phyloP scores from a whole-genome alignment of 2,329 filamentous ascomycete genomes.

The Paramyrothecium sp. region DNA sequence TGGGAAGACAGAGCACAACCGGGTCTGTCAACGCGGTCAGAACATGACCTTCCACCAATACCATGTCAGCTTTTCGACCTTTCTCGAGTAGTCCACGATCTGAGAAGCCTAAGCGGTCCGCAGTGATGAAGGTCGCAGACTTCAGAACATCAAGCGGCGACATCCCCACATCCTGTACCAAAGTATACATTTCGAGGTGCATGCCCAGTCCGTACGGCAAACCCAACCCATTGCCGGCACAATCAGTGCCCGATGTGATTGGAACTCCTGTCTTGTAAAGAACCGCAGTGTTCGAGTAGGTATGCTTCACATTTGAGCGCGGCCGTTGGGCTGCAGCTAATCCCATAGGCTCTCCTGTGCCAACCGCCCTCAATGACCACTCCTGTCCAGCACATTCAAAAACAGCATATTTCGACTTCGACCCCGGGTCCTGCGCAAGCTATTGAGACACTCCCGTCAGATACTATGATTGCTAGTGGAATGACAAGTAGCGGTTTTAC shows the following conservation, averaged over 20 bases:
- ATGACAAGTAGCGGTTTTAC: too few relatives aligned
- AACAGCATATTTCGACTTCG: too few relatives aligned
- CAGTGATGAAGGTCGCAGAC: neutral
- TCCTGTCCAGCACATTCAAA: too few relatives aligned
- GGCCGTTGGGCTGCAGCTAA: neutral
- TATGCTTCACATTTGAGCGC: neutral
- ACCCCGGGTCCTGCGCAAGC: too few relatives aligned
- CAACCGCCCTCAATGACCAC: too few relatives aligned
- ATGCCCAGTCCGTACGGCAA: neutral
- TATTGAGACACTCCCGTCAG: too few relatives aligned
- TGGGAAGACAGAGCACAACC: neutral
- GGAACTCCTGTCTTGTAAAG: neutral
- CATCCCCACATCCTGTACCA: neutral
- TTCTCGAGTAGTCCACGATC: neutral
- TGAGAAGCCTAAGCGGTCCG: neutral
- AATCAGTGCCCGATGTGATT: neutral
- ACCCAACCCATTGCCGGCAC: neutral
- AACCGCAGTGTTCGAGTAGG: neutral
- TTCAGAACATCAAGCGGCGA: neutral
- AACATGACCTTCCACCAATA: neutral
- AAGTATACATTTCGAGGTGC: neutral
- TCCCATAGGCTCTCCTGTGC: neutral
- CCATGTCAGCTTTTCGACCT: neutral
- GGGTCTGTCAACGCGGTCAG: neutral
- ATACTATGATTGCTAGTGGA: too few relatives aligned